Evolutionary conservation across 2,329 filamentous ascomycete species (phyloP), one percentile per base, ranked within the genome.

Genomic region (Penicillium vulpinum): DNA sequence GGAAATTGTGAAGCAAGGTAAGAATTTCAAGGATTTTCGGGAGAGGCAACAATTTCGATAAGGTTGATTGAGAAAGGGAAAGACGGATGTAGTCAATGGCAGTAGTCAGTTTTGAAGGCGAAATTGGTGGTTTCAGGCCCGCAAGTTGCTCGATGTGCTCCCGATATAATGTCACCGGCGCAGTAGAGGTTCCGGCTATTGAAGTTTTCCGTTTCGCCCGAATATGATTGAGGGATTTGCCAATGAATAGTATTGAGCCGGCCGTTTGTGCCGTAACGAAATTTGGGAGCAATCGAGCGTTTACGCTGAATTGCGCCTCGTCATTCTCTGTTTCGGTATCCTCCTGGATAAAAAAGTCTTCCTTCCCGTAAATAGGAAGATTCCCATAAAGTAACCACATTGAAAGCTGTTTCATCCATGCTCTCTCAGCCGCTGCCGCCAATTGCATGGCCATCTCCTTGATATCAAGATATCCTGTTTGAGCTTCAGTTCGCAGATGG

Each of bases 371-470:
- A 15, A 82, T 83, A 0, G 93, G 92, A 56, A 96, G 76, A 49
- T 89, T 86, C 5, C 94, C 94, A 72, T 96, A 95, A 15, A 97
- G 76, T 9, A 97, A 82, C 93, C 93, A 99, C 26, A 90, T 89
- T 4, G 91, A 90, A 11, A 95, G 82, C 70, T 96, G 92, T 72
- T 91, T 90, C 69, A 97, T 78, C 94, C 94, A 99, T 9, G 92
- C 89, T 29, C 85, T 89, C 76, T 99, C 93, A 0, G 92, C 92
- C 22, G 91, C 80, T 15, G 80, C 83, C n/a, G 91, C 83, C 35
- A 97, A 78, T 57, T 88, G 85, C 61, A 86, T 77, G 0, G 91
- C 88, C 38, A 90, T 87, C 56, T 86, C 84, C 70, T 93, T 91
- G 54, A 99, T 86, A 68, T 97, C 92, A 8, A 85, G 80, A 73